These are phyloP conservation scores for Lasiosphaeria hispida DNA, from an alignment of 495 filamentous ascomycete species.

Conservation along the genomic window DNA sequence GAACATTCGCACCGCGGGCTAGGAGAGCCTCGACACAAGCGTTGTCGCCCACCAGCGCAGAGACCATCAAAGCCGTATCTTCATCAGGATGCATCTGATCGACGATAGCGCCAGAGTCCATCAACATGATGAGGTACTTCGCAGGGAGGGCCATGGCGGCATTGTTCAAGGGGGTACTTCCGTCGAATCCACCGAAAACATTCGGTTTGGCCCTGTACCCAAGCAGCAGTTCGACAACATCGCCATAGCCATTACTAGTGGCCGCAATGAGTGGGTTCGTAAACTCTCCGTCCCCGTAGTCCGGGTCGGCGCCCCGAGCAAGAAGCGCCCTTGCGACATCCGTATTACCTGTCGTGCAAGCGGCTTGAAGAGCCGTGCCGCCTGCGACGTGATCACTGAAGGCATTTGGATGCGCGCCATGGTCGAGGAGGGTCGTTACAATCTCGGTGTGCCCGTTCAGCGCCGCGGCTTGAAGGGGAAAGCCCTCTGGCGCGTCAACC, in stretches of 20 bases:
- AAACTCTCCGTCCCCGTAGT: slow-evolving; percentile 12
- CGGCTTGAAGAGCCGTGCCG: slow-evolving; percentile 16
- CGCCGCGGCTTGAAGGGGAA: slow-evolving; percentile 13
- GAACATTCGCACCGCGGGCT: slow-evolving; percentile 8
- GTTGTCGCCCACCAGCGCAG: slow-evolving; percentile 13
- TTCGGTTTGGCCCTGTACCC: slow-evolving; percentile 11
- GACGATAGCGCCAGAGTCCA: slow-evolving; percentile 4
- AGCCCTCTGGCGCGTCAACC: slow-evolving; percentile 14
- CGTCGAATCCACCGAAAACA: slow-evolving; percentile 10
- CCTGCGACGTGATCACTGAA: slow-evolving; percentile 5
- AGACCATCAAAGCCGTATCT: slow-evolving; percentile 13
- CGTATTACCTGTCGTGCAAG: slow-evolving; percentile 10
- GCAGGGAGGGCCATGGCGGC: slow-evolving; percentile 10
- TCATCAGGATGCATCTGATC: slow-evolving; percentile 13
- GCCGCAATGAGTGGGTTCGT: slow-evolving; percentile 13
- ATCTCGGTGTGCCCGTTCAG: slow-evolving; percentile 14
- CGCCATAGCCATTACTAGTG: slow-evolving; percentile 14
- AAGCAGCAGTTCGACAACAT: slow-evolving; percentile 9
- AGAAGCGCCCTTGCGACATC: slow-evolving; percentile 6
- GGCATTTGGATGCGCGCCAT: slow-evolving; percentile 8
- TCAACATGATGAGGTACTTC: slow-evolving; percentile 8
- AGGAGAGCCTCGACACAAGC: slow-evolving; percentile 15
- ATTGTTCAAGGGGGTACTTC: slow-evolving; percentile 11
- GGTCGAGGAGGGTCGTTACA: slow-evolving; percentile 5
- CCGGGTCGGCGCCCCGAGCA: slow-evolving; percentile 7